These are phyloP conservation scores for Athelia sp. DNA, from an alignment of 1,284 basidiomycete genomes.

Conservation along the genomic window DNA sequence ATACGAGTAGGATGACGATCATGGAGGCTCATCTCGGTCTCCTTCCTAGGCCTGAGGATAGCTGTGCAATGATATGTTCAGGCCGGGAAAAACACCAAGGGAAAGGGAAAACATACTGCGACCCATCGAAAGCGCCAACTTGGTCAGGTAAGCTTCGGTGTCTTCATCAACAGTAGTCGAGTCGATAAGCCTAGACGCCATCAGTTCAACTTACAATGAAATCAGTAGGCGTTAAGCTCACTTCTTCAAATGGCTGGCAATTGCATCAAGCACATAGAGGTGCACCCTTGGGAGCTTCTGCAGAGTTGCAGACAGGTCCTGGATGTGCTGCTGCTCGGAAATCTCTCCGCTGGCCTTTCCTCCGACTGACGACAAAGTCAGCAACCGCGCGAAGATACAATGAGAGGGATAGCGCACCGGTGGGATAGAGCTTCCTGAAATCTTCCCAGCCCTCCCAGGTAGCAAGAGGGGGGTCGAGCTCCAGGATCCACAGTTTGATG, in stretches of 20 bases:
- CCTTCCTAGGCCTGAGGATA: conserved; percentile 77
- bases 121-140: conserved; percentile 83
- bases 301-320: conserved; percentile 66
- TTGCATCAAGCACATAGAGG: conserved; percentile 75
- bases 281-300: conserved; percentile 77
- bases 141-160: conserved; percentile 76
- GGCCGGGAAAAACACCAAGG: not conserved
- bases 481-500: conserved; percentile 82
- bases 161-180: conserved; percentile 66
- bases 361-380: conserved; percentile 38
- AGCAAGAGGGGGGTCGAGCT: conserved; percentile 79
- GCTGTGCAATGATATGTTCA: conserved; percentile 35
- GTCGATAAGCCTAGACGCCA: conserved; percentile 53
- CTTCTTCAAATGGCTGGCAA: conserved; percentile 77
- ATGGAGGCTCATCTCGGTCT: conserved; percentile 80
- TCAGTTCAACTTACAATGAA: conserved; percentile 1
- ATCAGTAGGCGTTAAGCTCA: conserved; percentile 30
- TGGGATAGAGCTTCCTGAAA: conserved; percentile 77
- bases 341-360: conserved; percentile 46
- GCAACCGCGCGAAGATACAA: conserved; percentile 6
- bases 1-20: conserved; percentile 77
- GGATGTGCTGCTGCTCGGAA: conserved; percentile 54
- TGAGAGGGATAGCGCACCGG: conserved; percentile 24
- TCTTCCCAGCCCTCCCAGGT: conserved; percentile 91
- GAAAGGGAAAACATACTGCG: conserved; percentile 52